Evolutionary conservation across 768 basidiomycete species (phyloP).

Genomic region (Collybiopsis luxurians): DNA sequence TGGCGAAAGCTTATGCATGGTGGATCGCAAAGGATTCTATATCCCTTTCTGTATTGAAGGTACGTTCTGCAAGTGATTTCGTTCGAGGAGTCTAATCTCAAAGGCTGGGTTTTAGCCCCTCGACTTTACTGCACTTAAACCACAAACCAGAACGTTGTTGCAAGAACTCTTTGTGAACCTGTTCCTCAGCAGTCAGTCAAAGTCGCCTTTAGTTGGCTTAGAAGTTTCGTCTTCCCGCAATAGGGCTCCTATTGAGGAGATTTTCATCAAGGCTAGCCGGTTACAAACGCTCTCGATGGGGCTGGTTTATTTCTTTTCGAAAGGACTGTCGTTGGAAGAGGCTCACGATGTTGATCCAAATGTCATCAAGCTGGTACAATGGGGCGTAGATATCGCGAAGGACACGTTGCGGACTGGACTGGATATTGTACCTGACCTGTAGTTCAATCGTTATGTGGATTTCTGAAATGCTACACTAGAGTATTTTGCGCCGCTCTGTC

Average conservation of each 20-base stretch:
- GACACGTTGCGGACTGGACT: constrained; percentile 67
- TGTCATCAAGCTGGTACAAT: constrained; percentile 49
- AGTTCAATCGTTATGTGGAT: not conserved
- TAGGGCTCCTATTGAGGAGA: constrained; percentile 65
- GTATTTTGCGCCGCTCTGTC: constrained; percentile 67
- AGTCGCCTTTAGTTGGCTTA: constrained; percentile 58
- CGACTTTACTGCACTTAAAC: constrained; percentile 76
- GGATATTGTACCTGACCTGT: constrained; percentile 40
- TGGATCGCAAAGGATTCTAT: constrained; percentile 86
- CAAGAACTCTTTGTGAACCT: constrained; percentile 64
- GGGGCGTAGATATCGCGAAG: constrained; percentile 66
- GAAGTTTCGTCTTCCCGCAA: constrained; percentile 46
- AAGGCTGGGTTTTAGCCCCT: constrained; percentile 56
- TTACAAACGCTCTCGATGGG: constrained; percentile 71
- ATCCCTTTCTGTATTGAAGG: constrained; percentile 80
- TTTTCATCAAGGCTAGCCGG: constrained; percentile 73
- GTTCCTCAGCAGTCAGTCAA: constrained; percentile 71
- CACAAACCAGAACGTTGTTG: constrained; percentile 64
- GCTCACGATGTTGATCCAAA: constrained; percentile 30
- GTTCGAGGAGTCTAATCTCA: not conserved
- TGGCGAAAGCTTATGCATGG: constrained; percentile 89
- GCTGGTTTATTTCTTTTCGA: constrained; percentile 66
- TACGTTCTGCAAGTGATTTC: constrained; percentile 25
- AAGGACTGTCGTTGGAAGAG: constrained; percentile 33
- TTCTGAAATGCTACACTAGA: constrained; percentile 73